Conservation (phyloP, 2,329 filamentous ascomycete species). For the Dothidotthia symphoricarpi region DNA sequence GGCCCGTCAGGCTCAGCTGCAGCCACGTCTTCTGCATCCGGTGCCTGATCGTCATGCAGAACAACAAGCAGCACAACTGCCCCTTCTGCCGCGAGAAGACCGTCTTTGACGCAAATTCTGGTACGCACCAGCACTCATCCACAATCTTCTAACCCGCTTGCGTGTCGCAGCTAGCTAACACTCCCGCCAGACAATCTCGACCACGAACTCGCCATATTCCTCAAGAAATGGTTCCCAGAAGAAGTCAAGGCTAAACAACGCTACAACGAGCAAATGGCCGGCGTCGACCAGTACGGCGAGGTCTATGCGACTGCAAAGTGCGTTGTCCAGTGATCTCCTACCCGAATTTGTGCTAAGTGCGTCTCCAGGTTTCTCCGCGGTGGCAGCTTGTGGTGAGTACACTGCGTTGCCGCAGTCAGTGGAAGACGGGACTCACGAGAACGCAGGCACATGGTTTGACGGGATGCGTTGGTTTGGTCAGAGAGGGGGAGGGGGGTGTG, state of each 20-base stretch:
- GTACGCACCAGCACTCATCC: conserved; percentile 43
- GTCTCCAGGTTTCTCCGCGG: conserved; percentile 17
- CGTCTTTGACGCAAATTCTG: conserved; percentile 66
- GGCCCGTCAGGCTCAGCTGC: conserved; percentile 74
- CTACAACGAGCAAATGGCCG: conserved; percentile 73
- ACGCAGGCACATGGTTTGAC: conserved; percentile 3
- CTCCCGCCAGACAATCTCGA: conserved; percentile 66
- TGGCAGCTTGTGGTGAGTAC: conserved; percentile 14
- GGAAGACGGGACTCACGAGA: too few relatives aligned
- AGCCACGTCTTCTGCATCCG: conserved; percentile 79
- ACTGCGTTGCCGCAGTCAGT: not conserved
- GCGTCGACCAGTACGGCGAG: conserved; percentile 69
- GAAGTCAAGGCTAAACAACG: conserved; percentile 61
- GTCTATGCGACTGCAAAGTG: conserved; percentile 60
- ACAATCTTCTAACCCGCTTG: not conserved
- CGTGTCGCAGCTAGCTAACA: too few relatives aligned
- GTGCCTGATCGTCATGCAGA: conserved; percentile 78
- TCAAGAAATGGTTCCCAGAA: conserved; percentile 75
- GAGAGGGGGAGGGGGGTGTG: too few relatives aligned
- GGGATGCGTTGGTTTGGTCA: too few relatives aligned
- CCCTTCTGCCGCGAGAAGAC: conserved; percentile 73
- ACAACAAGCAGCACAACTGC: conserved; percentile 65
- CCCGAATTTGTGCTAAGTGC: conserved; percentile 8
- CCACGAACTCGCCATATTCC: conserved; percentile 62
- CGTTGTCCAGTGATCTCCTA: conserved; percentile 54